A percentile compares a stretch with the other conserved stretches of the same genome.
phyloP scores from a whole-genome alignment of 2,329 filamentous ascomycete species.

The Epichloe typhina region DNA sequence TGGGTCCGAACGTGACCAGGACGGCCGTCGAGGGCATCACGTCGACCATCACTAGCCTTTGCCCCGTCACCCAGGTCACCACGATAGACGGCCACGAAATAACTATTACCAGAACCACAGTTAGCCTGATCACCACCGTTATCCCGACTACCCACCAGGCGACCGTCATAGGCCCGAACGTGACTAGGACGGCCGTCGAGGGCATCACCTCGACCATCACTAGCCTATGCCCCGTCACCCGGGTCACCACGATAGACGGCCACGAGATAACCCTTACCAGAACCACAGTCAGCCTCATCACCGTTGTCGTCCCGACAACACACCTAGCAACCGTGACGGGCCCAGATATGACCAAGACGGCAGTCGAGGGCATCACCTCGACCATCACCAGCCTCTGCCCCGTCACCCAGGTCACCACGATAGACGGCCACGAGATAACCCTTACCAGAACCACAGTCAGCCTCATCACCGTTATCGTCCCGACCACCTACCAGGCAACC shows the following conservation, averaged over 20 bases:
- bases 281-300: constrained; percentile 12
- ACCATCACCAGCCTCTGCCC: constrained; percentile 31
- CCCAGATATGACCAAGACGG: constrained; percentile 18
- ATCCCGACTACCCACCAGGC: too few species aligned
- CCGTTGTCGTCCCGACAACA: constrained; percentile 16
- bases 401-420: constrained; percentile 22
- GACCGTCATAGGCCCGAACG: too few species aligned
- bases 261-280: constrained; percentile 11
- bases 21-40: constrained; percentile 23
- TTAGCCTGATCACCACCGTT: too few species aligned
- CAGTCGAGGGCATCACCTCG: constrained; percentile 22
- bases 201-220: constrained; percentile 29
- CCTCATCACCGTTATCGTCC: constrained; percentile 15
- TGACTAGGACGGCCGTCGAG: constrained; percentile 17
- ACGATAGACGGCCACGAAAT: constrained; percentile 6
- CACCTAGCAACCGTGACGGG: constrained; percentile 6
- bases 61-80: constrained; percentile 19
- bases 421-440: constrained; percentile 8
- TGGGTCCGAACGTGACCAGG: constrained; percentile 14
- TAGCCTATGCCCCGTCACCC: constrained; percentile 27
- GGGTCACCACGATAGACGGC: constrained; percentile 18
- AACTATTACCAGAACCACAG: too few species aligned
- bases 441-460: constrained; percentile 13
- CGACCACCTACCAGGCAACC: constrained; percentile 10
- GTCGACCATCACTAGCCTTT: constrained; percentile 28